Base-by-base conservation (phyloP, 2,329 filamentous ascomycete genomes). In the Aspergillus candidus region DNA sequence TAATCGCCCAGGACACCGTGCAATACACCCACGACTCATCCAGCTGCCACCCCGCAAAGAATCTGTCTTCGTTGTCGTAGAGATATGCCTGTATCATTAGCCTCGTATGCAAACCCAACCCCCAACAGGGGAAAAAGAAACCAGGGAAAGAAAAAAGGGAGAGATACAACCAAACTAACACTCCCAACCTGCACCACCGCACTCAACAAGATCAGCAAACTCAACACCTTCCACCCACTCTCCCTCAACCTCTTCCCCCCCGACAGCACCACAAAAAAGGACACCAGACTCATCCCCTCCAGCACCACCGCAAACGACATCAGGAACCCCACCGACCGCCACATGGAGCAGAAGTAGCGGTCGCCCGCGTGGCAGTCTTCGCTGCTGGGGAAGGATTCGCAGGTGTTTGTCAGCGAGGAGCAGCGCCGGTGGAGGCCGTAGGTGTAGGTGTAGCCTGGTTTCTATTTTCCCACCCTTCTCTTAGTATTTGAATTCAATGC, bases 271-370 rank as follows among this genome's bases (percentile, higher is more conserved):
- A 94, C 79, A 27, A 83, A 60, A 66, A 91, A 95, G 13, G 83
- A 80, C 22, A 94, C 82, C n/a, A 94, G 68, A 6, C 82, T 82
- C 43, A 85, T 88, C 33, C 93, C 77, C 66, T 94, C 84, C 32
- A 93, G 64, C n/a, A 95, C 82, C 32, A 88, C 79, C 6, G 86
- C 79, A 56, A 96, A 86, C 41, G 83, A 86, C 72, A 94, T 88
- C 52, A 95, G 69, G 68, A 96, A 97, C 17, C 87, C 89, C 31
- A 88, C 82, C 18, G 82, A 88, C 47, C 86, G 79, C 91, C 91
- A 98, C 77, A 94, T 85, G 57, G 82, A 85, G 73, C 93, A 97
- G 70, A 97, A 96, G 59, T 82, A 80, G 40, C 80, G 76, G 55
- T 83, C 78, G 41, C 80, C 77, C 55, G 75, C 77, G 43, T 72